Evolutionary conservation across 2,329 filamentous ascomycete genomes (phyloP), one percentile per base, ranked within the genome.

Genomic region (Calonectria crousiana): DNA sequence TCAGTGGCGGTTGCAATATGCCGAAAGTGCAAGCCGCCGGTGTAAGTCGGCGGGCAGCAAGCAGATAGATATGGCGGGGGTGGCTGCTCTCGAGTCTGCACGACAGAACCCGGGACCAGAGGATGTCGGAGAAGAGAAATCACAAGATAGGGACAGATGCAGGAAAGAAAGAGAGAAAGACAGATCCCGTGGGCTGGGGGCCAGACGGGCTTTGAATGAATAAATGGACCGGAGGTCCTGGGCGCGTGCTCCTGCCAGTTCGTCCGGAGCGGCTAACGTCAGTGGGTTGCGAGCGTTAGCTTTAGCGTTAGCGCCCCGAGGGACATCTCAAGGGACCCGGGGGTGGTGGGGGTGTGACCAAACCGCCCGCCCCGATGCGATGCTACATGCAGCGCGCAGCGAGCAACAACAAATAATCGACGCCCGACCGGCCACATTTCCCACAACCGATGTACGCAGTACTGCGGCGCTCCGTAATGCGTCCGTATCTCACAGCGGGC

Each of bases 161-260:
- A 47, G 23, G 56, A 56, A 51, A 58, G 52, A 62, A 16, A 26
- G 18, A 44, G 65, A 53, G 26, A 67, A 66, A 51, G 30, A 34
- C n/a, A 23, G 62, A 23, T 53, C 30, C 34, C 58, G 36, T 28
- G 58, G 78, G 69, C 67, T 72, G 76, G 78, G 77, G 67, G 52
- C 56, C 56, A 36, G 56, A 13, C 65, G 23, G 66, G 18, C 65
- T 72, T 65, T 51, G 64, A 65, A 69, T 47, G 66, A 60, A 56
- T 30, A 60, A 60, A 60, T 38, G 56, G 56, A 38, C 56, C 13
- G 23, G 30, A 60, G 18, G 34, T 60, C 5, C 34, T 26, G 56
- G n/a, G 56, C 56, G 56, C 56, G 41, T 67, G 64, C 20, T 65
- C 36, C 20, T 47, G 38, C 38, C 36, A 47, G 60, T 65, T 60